phyloP scores from a whole-genome alignment of 2,329 filamentous ascomycete genomes.

The Xylariaceae sp. region DNA sequence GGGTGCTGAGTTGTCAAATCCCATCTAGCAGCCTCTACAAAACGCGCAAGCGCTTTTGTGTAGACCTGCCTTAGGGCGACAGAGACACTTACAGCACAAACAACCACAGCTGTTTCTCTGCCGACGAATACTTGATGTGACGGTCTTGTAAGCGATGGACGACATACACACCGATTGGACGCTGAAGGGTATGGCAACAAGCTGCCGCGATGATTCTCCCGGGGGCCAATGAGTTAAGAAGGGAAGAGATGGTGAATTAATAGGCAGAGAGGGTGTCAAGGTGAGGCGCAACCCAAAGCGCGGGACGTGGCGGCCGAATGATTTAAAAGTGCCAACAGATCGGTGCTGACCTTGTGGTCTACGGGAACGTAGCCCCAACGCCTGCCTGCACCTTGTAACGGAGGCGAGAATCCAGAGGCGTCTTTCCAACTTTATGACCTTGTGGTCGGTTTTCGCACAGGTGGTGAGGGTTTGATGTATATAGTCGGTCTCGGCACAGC shows the following conservation, averaged over 20 bases:
- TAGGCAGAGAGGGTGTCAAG: slow-evolving; percentile 23
- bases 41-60: no score
- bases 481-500: slow-evolving; percentile 21
- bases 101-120: no score
- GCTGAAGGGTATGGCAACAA: no score
- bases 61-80: slow-evolving; percentile 22
- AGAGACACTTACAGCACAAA: slow-evolving; percentile 16
- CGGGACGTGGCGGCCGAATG: slow-evolving; percentile 27
- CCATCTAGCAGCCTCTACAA: no score
- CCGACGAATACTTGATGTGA: slow-evolving; percentile 32
- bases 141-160: slow-evolving; percentile 41
- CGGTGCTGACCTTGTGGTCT: no score
- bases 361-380: no score
- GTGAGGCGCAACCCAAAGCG: slow-evolving; percentile 25
- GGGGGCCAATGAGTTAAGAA: no score
- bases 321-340: slow-evolving; percentile 27
- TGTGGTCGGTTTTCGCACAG: no score
- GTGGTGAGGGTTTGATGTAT: slow-evolving; percentile 21
- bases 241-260: slow-evolving; percentile 24
- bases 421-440: no score
- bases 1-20: slow-evolving; percentile 21
- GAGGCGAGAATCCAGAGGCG: slow-evolving; percentile 11
- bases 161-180: no score
- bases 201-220: slow-evolving; percentile 34
- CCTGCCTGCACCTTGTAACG: no score